phyloP scores from a whole-genome alignment of 257 asterid genomes.

The Asclepias syriaca region DNA sequence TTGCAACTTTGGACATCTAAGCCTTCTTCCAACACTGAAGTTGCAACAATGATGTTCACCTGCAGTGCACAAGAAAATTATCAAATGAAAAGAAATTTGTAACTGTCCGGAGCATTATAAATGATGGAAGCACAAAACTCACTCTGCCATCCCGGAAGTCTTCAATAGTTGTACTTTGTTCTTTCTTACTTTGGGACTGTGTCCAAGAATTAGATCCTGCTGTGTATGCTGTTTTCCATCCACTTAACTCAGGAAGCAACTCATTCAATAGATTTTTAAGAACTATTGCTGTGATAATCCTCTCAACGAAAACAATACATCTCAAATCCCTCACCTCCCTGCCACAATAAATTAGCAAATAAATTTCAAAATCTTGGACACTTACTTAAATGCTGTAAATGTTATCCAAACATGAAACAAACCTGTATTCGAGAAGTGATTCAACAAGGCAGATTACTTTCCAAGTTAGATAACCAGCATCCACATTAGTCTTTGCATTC shows the following conservation, averaged over 20 bases:
- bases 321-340: conserved; percentile 69
- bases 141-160: conserved; percentile 54
- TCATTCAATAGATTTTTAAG: conserved; percentile 56
- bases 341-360: conserved; percentile 6
- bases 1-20: conserved; percentile 94
- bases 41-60: conserved; percentile 78
- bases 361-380: background rate
- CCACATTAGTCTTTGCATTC: conserved; percentile 34
- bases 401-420: conserved; percentile 26
- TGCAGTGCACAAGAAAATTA: conserved; percentile 21
- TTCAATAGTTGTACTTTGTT: conserved; percentile 49
- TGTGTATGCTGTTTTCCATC: conserved; percentile 68
- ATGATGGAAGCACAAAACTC: conserved; percentile 2
- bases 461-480: conserved; percentile 52
- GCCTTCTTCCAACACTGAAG: conserved; percentile 93
- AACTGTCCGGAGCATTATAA: background rate
- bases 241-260: conserved; percentile 41
- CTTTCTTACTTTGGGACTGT: conserved; percentile 59
- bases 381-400: background rate
- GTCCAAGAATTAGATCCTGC: conserved; percentile 48
- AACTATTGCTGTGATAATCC: conserved; percentile 71
- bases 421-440: conserved; percentile 80
- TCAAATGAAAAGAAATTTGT: background rate
- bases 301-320: conserved; percentile 78
- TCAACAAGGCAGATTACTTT: conserved; percentile 57